Conservation (phyloP, 768 basidiomycete species). For the Phanerochaete carnosa region DNA sequence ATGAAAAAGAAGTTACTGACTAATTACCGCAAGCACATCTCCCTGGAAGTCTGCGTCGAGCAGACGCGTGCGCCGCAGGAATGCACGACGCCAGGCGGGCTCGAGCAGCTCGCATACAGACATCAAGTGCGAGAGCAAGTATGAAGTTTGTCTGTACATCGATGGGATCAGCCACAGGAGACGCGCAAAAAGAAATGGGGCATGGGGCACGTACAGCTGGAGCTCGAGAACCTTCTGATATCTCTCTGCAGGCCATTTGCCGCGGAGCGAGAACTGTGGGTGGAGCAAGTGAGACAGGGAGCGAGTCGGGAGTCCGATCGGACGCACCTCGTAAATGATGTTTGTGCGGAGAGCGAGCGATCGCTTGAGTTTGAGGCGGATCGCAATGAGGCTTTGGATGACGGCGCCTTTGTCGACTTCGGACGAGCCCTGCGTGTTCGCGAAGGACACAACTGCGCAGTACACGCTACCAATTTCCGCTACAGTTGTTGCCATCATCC, state of each 20-base stretch:
- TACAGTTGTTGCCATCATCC: constrained; percentile 63
- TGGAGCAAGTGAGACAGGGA: not conserved
- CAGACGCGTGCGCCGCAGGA: constrained; percentile 71
- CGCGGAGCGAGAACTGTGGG: constrained; percentile 68
- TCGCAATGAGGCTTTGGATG: constrained; percentile 64
- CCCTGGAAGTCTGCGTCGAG: constrained; percentile 81
- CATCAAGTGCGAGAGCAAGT: constrained; percentile 68
- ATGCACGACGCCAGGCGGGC: constrained; percentile 72
- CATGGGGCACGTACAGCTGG: constrained; percentile 50
- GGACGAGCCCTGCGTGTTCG: constrained; percentile 44
- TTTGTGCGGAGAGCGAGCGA: constrained; percentile 54
- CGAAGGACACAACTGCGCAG: constrained; percentile 73
- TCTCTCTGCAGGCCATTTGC: constrained; percentile 76
- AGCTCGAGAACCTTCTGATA: constrained; percentile 68
- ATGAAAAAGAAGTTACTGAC: constrained; percentile 34
- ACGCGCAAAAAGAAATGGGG: not conserved
- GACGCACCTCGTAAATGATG: constrained; percentile 60
- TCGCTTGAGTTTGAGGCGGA: constrained; percentile 69
- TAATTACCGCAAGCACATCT: constrained; percentile 79
- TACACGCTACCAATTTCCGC: constrained; percentile 68
- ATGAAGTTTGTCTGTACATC: constrained; percentile 55
- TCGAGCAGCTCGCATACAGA: constrained; percentile 73
- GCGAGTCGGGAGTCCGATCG: not conserved
- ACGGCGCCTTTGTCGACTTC: constrained; percentile 53
- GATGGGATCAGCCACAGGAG: constrained; percentile 1